These are phyloP conservation scores for Dendrocalamus latiflorus DNA, from an alignment of 202 grass and related monocot species.

Conservation along the genomic window DNA sequence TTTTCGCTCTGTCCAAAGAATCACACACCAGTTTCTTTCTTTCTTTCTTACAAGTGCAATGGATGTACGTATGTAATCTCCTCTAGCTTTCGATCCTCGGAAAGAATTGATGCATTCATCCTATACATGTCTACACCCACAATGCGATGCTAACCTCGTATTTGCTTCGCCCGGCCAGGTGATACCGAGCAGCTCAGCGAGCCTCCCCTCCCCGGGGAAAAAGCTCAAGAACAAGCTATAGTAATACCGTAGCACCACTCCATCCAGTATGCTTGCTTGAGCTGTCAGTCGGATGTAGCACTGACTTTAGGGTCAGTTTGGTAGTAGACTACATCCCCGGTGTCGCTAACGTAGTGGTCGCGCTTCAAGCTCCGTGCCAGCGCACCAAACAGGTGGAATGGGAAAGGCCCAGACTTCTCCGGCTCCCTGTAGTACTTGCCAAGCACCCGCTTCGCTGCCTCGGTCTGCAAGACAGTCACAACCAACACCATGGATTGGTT, in stretches of 20 bases:
- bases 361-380: slow-evolving; percentile 44
- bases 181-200: not conserved
- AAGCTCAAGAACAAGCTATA: not conserved
- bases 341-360: slow-evolving; percentile 29
- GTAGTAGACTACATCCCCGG: slow-evolving; percentile 52
- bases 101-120: not conserved
- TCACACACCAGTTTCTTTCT: too few relatives aligned
- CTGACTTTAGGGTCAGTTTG: slow-evolving; percentile 33
- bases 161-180: not conserved
- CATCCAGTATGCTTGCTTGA: not conserved
- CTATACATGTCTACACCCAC: not conserved
- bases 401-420: slow-evolving; percentile 52
- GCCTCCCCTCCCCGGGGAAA: not conserved
- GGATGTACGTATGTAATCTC: too few relatives aligned
- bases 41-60: too few relatives aligned
- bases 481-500: not conserved
- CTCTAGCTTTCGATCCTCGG: too few relatives aligned
- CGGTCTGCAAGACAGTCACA: slow-evolving; percentile 43
- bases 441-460: slow-evolving; percentile 67
- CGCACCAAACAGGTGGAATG: slow-evolving; percentile 53
- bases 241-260: not conserved
- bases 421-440: slow-evolving; percentile 78
- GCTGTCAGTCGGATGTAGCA: not conserved
- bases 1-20: too few relatives aligned
- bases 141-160: not conserved